Conservation (phyloP, 495 filamentous ascomycete genomes). For the Neurospora sp. region DNA sequence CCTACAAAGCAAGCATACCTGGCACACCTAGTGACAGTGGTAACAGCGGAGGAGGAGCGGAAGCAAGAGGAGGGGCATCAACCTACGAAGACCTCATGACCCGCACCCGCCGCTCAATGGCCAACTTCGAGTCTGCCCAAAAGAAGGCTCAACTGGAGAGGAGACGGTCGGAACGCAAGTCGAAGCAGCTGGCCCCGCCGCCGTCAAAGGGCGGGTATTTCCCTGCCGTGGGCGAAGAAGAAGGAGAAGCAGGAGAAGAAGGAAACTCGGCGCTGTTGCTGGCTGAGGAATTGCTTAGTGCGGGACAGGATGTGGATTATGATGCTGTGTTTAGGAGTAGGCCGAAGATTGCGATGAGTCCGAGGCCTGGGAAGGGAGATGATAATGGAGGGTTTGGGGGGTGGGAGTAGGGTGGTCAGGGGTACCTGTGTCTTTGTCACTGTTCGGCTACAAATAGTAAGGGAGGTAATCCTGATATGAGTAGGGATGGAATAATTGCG, state of each 20-base stretch:
- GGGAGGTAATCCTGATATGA: no score
- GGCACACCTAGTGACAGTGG: neutral
- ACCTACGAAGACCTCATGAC: conserved; percentile 47
- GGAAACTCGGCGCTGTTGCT: conserved; percentile 16
- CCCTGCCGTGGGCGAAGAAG: conserved; percentile 29
- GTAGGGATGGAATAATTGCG: no score
- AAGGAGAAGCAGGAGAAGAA: conserved; percentile 5
- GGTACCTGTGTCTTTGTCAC: no score
- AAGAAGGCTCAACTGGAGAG: conserved; percentile 47
- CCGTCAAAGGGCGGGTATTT: conserved; percentile 21
- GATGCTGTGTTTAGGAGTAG: conserved; percentile 78
- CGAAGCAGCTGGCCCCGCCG: conserved; percentile 19
- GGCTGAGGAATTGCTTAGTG: conserved; percentile 20
- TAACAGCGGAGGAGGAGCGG: neutral
- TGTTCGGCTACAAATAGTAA: no score
- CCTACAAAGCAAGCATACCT: neutral
- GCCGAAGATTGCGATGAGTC: conserved; percentile 68
- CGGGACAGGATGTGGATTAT: conserved; percentile 68
- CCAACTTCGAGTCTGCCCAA: conserved; percentile 40
- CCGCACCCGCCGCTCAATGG: conserved; percentile 78
- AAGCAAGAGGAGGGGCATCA: neutral
- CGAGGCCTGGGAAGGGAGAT: conserved; percentile 41
- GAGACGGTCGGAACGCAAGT: conserved; percentile 39
- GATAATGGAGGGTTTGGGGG: conserved; percentile 1
- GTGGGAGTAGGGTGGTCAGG: neutral